Evolutionary conservation across 805 yeast genomes (phyloP).

Genomic region (Lipomyces sp.): DNA sequence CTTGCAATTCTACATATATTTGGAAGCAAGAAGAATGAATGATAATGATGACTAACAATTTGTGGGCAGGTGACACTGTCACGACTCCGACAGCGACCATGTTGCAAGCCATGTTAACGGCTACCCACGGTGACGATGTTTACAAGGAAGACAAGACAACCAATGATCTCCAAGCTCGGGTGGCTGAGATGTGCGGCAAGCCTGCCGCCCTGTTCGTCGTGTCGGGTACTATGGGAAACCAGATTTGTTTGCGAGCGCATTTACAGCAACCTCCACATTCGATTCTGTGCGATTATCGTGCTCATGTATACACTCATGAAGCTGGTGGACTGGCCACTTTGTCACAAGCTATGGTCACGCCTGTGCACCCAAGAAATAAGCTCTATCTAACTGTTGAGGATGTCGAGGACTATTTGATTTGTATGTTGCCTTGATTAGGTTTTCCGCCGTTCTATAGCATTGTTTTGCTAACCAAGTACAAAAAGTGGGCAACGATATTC

Average conservation of each 20-base stretch:
- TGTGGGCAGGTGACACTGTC: slow-evolving; percentile 66
- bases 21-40: not conserved
- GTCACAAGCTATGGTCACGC: slow-evolving; percentile 89
- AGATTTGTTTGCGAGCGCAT: slow-evolving; percentile 77
- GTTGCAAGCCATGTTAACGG: slow-evolving; percentile 61
- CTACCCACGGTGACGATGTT: slow-evolving; percentile 85
- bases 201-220: slow-evolving; percentile 82
- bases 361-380: slow-evolving; percentile 72
- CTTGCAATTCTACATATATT: not conserved
- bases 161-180: slow-evolving; percentile 61
- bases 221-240: slow-evolving; percentile 91
- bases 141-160: slow-evolving; percentile 82
- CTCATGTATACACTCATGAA: slow-evolving; percentile 82
- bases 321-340: slow-evolving; percentile 91
- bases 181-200: slow-evolving; percentile 74
- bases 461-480: slow-evolving; percentile 39
- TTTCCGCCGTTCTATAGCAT: no score
- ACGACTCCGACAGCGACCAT: slow-evolving; percentile 81
- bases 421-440: slow-evolving; percentile 7
- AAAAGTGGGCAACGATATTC: slow-evolving; percentile 81
- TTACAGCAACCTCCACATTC: slow-evolving; percentile 82
- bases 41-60: not conserved
- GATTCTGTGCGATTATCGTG: slow-evolving; percentile 82
- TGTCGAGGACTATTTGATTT: slow-evolving; percentile 56
- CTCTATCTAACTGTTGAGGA: slow-evolving; percentile 79